Evolutionary conservation across 2,329 filamentous ascomycete species (phyloP).

Genomic region (Pleoardoris graminearum): DNA sequence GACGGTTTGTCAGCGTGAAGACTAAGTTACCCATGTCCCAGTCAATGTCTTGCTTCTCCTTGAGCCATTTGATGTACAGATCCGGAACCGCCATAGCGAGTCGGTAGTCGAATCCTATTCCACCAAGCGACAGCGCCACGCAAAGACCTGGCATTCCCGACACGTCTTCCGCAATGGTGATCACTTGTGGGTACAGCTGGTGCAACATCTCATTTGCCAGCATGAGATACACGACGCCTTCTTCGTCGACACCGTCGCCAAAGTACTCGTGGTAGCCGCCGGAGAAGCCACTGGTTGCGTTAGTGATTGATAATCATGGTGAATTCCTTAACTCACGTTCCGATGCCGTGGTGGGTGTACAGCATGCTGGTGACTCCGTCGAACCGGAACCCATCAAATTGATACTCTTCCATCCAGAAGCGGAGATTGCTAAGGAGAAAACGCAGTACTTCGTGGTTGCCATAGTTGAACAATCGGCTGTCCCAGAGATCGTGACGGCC

Average conservation of each 20-base stretch:
- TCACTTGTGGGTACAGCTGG: slow-evolving; percentile 79
- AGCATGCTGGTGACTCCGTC: slow-evolving; percentile 99
- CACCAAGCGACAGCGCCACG: slow-evolving; percentile 79
- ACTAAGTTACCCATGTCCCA: slow-evolving; percentile 89
- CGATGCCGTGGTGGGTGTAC: slow-evolving; percentile 93
- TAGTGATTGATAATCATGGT: slow-evolving; percentile 13
- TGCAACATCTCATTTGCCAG: slow-evolving; percentile 96
- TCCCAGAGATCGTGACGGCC: slow-evolving; percentile 95
- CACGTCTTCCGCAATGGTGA: slow-evolving; percentile 95
- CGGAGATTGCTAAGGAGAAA: slow-evolving; percentile 93
- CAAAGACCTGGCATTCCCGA: slow-evolving; percentile 99
- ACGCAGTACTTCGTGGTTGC: slow-evolving; percentile 88
- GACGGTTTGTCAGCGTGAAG: slow-evolving; percentile 87
- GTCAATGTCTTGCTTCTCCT: slow-evolving; percentile 85
- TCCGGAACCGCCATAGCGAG: slow-evolving; percentile 97
- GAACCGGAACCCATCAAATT: slow-evolving; percentile 96
- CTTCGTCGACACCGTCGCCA: slow-evolving; percentile 83
- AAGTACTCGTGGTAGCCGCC: slow-evolving; percentile 99
- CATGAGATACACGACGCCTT: slow-evolving; percentile 93
- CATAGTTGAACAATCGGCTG: slow-evolving; percentile 96
- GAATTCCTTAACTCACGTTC: slow-evolving; percentile 68
- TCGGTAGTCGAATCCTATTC: slow-evolving; percentile 95
- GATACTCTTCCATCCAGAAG: slow-evolving; percentile 99
- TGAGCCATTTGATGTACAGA: slow-evolving; percentile 98
- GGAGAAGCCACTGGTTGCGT: slow-evolving; percentile 75